Conservation (phyloP, 2,329 filamentous ascomycete genomes). For the Sphaceloma murrayae region DNA sequence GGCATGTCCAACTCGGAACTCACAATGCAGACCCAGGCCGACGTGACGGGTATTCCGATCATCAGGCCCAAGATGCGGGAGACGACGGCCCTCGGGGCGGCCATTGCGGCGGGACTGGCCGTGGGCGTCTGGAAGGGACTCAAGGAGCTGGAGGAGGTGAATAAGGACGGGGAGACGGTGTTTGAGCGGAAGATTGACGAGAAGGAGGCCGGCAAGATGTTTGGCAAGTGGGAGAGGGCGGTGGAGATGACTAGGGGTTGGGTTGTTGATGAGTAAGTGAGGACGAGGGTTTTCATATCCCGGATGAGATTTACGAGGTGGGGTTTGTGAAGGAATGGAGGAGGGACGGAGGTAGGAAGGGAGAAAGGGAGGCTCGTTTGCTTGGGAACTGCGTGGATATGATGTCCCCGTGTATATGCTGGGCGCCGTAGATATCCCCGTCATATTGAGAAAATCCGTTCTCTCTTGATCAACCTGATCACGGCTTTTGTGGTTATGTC, state of each 20-base stretch:
- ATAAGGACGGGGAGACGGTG: conserved; percentile 56
- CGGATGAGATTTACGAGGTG: background rate
- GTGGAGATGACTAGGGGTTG: conserved; percentile 72
- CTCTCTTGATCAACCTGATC: too few relatives aligned
- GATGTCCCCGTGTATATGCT: too few relatives aligned
- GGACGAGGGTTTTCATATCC: background rate
- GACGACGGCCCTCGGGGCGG: conserved; percentile 79
- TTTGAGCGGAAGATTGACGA: conserved; percentile 59
- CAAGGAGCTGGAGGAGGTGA: conserved; percentile 63
- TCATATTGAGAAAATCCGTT: too few relatives aligned
- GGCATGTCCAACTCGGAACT: conserved; percentile 83
- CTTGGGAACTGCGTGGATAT: too few relatives aligned
- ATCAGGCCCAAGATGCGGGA: conserved; percentile 81
- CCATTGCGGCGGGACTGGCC: conserved; percentile 81
- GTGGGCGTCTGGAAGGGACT: conserved; percentile 69
- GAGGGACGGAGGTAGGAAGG: too few relatives aligned
- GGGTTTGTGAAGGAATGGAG: too few relatives aligned
- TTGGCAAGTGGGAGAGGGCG: conserved; percentile 63
- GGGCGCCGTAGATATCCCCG: too few relatives aligned
- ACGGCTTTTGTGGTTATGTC: too few relatives aligned
- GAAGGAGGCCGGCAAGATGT: conserved; percentile 52
- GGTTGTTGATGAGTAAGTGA: conserved; percentile 29
- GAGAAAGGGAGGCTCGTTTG: too few relatives aligned
- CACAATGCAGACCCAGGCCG: conserved; percentile 84
- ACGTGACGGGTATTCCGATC: conserved; percentile 74